Base-by-base conservation (phyloP, 164 flowering plant species). In the Aristolochia contorta region DNA sequence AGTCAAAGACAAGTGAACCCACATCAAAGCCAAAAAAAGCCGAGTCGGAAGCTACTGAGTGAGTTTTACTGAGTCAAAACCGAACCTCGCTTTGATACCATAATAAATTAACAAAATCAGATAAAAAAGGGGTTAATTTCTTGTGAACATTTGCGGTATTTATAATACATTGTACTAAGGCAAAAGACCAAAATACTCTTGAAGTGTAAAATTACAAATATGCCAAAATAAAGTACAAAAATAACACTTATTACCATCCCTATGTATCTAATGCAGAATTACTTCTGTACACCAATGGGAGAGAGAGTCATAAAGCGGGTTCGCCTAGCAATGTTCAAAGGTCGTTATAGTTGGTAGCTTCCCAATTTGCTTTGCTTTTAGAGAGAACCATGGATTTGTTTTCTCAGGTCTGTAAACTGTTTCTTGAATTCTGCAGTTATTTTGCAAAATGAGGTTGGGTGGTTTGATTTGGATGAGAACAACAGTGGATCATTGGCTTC, bases 401-500 rank as follows among this genome's bases (percentile, higher is more conserved):
- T 24, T n/a, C 27, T 23, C 16, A 12, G 48, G 22, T 25, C 20
- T 16, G 15, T 6, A 12, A 27, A 16, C 43, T 19, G 4, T 12
- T 49, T 16, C 50, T 30, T 61, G 27, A 15, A 16, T 47, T 32
- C 30, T 59, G 66, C 86, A 89, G 94, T 87, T 54, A 82, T 90
- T 24, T 85, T 90, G 57, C 54, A 66, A n/a, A 87, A 85, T 59
- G 92, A 90, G 76, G 63, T 85, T 63, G 91, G 87, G 7, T 90
- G 94, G 97, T 90, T 85, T 59, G 94, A 90, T 75, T 60, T 74
- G 69, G 85, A 83, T 13, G 90, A 82, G 67, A 85, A 87, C 33
- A 82, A 64, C 46, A 79, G 79, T 33, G 83, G 88, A 6, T 68
- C 80, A 14, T 65, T 87, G 52, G 62, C 77, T 14, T 78, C 90